Evolutionary conservation across 306 rosid species (phyloP).

Genomic region (Prinsepia uniflora): DNA sequence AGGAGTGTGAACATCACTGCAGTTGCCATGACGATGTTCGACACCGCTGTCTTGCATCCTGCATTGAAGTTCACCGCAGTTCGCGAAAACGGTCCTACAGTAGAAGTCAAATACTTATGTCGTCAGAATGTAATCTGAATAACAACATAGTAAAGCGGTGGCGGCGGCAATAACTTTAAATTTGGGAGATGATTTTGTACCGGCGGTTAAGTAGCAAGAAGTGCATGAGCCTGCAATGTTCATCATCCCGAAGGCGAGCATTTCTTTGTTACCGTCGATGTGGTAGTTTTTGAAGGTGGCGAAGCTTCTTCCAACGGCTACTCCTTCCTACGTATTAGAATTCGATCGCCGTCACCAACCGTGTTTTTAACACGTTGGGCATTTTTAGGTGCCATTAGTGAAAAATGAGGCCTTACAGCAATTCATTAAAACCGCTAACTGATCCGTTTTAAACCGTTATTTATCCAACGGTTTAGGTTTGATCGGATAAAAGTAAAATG

Average conservation of each 20-base stretch:
- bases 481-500: too few species aligned
- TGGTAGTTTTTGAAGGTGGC: constrained; percentile 43
- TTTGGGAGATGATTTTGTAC: constrained; percentile 13
- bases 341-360: not conserved
- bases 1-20: constrained; percentile 42
- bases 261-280: constrained; percentile 51
- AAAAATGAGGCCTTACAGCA: constrained; percentile 33
- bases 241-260: constrained; percentile 56
- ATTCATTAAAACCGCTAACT: too few species aligned
- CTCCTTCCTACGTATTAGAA: constrained; percentile 39
- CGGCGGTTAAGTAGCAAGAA: constrained; percentile 50
- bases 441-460: too few species aligned
- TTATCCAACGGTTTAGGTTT: too few species aligned
- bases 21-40: constrained; percentile 45
- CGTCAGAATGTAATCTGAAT: not conserved
- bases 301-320: constrained; percentile 53
- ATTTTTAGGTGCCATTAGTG: not conserved
- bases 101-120: too few species aligned
- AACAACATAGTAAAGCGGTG: not conserved
- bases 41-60: constrained; percentile 47
- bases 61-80: constrained; percentile 51
- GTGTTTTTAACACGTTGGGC: not conserved
- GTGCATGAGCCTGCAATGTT: constrained; percentile 49
- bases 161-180: too few species aligned
- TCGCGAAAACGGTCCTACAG: constrained; percentile 46